Conservation (phyloP, 768 basidiomycete species). For the Suillus brevipes region DNA sequence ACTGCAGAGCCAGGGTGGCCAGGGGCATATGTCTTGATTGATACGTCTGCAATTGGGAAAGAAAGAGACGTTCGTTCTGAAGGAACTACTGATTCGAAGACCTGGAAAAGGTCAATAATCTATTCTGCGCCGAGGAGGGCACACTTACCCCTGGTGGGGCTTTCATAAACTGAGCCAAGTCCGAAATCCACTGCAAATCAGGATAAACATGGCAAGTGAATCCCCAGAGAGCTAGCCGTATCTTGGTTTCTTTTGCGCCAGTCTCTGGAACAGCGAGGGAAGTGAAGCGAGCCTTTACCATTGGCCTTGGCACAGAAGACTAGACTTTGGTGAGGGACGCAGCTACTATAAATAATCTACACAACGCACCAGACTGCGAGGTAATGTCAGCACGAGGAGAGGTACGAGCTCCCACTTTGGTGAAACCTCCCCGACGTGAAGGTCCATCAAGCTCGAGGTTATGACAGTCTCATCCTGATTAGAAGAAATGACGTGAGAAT, state of each 20-base stretch:
- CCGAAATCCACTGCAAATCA: slow-evolving; percentile 60
- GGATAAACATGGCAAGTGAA: slow-evolving; percentile 64
- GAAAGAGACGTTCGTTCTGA: slow-evolving; percentile 77
- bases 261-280: slow-evolving; percentile 62
- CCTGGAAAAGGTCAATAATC: slow-evolving; percentile 40
- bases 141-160: slow-evolving; percentile 83
- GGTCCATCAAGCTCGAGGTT: slow-evolving; percentile 61
- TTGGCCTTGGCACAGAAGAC: slow-evolving; percentile 47
- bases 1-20: slow-evolving; percentile 66
- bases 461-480: slow-evolving; percentile 69
- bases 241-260: slow-evolving; percentile 73
- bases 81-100: slow-evolving; percentile 91
- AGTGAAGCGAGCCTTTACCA: slow-evolving; percentile 64
- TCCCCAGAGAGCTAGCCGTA: slow-evolving; percentile 63
- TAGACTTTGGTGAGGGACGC: slow-evolving; percentile 23
- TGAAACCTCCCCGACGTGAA: slow-evolving; percentile 53
- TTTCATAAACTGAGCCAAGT: slow-evolving; percentile 66
- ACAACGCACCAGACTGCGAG: slow-evolving; percentile 56
- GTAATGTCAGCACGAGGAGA: slow-evolving; percentile 56
- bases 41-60: slow-evolving; percentile 66
- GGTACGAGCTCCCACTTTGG: slow-evolving; percentile 32
- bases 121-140: slow-evolving; percentile 3
- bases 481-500: slow-evolving; percentile 6
- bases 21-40: slow-evolving; percentile 59
- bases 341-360: not conserved